Conservation (phyloP, 2,329 filamentous ascomycete species). For the Ophiostoma tasmaniense region DNA sequence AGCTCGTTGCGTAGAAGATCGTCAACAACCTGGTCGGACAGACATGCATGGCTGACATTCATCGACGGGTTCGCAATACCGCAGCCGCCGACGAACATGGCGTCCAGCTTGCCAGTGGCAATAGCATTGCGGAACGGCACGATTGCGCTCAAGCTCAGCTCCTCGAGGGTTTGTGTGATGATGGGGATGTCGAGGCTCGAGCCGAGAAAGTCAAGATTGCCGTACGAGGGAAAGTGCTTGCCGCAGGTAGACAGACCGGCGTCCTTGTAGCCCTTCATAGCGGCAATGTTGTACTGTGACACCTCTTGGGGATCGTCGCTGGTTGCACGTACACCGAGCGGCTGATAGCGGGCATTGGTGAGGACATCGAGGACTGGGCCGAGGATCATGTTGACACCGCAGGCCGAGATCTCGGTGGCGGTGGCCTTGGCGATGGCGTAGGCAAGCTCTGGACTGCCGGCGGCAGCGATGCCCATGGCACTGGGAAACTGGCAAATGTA, state of each 20-base stretch:
- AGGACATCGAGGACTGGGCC: conserved; percentile 90
- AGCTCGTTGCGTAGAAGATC: conserved; percentile 81
- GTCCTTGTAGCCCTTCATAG: conserved; percentile 87
- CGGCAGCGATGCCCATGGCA: conserved; percentile 93
- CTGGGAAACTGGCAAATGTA: conserved; percentile 95
- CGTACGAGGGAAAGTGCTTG: conserved; percentile 95
- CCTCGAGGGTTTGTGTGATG: conserved; percentile 89
- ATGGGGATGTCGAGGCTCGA: conserved; percentile 88
- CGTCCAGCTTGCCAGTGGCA: conserved; percentile 68
- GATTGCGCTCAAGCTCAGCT: conserved; percentile 81
- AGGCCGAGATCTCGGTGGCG: conserved; percentile 82
- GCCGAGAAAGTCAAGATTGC: conserved; percentile 86
- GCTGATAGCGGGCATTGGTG: conserved; percentile 86
- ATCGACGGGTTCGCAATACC: conserved; percentile 85
- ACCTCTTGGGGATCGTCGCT: conserved; percentile 94
- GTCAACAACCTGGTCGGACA: conserved; percentile 89
- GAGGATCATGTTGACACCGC: conserved; percentile 92
- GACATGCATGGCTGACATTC: conserved; percentile 90
- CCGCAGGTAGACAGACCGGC: conserved; percentile 82
- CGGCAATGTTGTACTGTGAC: conserved; percentile 82
- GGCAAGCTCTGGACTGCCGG: conserved; percentile 73
- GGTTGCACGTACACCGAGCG: conserved; percentile 77
- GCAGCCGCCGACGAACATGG: conserved; percentile 93
- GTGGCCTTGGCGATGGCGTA: conserved; percentile 90
- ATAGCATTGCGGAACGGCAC: conserved; percentile 90